phyloP scores from a whole-genome alignment of 2,329 filamentous ascomycete genomes.

The Emmonsiellopsis sp. region DNA sequence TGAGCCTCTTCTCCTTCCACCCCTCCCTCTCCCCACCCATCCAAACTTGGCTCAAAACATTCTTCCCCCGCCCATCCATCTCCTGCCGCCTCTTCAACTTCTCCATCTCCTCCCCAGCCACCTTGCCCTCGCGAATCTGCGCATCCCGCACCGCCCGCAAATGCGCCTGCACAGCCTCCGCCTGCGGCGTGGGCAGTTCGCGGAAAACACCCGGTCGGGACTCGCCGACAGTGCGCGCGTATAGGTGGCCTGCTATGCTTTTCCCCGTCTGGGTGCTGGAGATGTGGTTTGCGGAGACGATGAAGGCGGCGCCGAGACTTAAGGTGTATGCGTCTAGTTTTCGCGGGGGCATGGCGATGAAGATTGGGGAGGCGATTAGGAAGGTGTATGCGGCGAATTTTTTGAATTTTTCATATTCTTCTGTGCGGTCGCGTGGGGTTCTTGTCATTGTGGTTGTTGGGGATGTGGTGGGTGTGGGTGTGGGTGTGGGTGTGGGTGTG shows the following conservation, averaged over 20 bases:
- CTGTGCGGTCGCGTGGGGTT: slow-evolving; percentile 16
- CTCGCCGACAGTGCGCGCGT: neutral
- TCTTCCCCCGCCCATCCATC: slow-evolving; percentile 7
- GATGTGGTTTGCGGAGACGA: slow-evolving; percentile 42
- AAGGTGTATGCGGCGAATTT: slow-evolving; percentile 30
- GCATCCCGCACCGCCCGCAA: slow-evolving; percentile 9
- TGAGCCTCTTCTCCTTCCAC: slow-evolving; percentile 29
- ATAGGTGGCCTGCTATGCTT: slow-evolving; percentile 26
- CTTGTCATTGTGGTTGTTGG: slow-evolving; percentile 6
- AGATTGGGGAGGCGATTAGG: slow-evolving; percentile 43
- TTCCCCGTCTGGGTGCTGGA: slow-evolving; percentile 31
- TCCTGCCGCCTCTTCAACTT: slow-evolving; percentile 24
- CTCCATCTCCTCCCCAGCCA: slow-evolving; percentile 11
- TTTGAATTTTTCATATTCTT: slow-evolving; percentile 32
- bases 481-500: neutral
- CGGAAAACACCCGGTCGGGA: slow-evolving; percentile 5
- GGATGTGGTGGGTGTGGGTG: neutral
- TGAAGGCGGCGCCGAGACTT: slow-evolving; percentile 39
- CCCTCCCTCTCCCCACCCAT: slow-evolving; percentile 30
- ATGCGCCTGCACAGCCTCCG: slow-evolving; percentile 12
- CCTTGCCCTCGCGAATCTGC: slow-evolving; percentile 12
- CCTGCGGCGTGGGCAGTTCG: slow-evolving; percentile 14
- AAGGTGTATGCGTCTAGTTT: slow-evolving; percentile 55
- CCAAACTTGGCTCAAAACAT: slow-evolving; percentile 14
- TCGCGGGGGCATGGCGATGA: slow-evolving; percentile 49